A percentile compares a stretch with the other conserved stretches of the same genome.
phyloP scores from a whole-genome alignment of 768 basidiomycete genomes.

The Tephrocybe rancida region DNA sequence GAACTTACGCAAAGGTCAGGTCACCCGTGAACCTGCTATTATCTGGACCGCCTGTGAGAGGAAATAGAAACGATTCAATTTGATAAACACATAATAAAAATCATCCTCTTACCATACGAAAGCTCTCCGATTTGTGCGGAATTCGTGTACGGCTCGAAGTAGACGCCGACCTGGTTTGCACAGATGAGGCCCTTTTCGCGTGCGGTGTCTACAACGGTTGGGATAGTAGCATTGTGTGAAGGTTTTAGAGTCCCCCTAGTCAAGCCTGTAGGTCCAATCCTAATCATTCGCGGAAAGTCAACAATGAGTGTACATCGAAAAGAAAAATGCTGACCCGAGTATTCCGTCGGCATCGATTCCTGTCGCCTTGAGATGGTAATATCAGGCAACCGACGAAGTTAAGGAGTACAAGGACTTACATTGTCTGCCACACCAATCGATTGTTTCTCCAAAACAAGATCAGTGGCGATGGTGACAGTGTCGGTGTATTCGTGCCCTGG shows the following conservation, averaged over 20 bases:
- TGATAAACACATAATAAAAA: not conserved
- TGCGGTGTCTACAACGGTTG: conserved; percentile 1
- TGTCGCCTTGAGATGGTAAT: not conserved
- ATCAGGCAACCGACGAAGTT: conserved; percentile 34
- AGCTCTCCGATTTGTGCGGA: not conserved
- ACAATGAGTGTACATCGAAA: not conserved
- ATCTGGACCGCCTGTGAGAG: not conserved
- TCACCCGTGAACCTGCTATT: not conserved
- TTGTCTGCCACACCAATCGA: conserved; percentile 64
- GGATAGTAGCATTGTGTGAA: not conserved
- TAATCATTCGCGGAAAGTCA: not conserved
- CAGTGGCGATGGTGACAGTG: conserved; percentile 50
- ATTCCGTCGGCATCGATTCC: not conserved
- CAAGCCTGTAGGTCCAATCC: not conserved
- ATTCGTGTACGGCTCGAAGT: not conserved
- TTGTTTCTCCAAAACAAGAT: conserved; percentile 52
- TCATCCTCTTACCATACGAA: not conserved
- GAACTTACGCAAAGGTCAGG: not conserved
- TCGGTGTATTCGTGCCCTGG: conserved; percentile 51
- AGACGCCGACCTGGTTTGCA: not conserved
- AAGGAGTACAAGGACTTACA: conserved; percentile 41
- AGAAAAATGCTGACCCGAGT: not conserved
- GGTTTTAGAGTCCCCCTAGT: not conserved
- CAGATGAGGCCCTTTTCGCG: not conserved
- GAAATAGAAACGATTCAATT: not conserved